Evolutionary conservation across 306 rosid species (phyloP).

Genomic region (Cicer cuneatum): DNA sequence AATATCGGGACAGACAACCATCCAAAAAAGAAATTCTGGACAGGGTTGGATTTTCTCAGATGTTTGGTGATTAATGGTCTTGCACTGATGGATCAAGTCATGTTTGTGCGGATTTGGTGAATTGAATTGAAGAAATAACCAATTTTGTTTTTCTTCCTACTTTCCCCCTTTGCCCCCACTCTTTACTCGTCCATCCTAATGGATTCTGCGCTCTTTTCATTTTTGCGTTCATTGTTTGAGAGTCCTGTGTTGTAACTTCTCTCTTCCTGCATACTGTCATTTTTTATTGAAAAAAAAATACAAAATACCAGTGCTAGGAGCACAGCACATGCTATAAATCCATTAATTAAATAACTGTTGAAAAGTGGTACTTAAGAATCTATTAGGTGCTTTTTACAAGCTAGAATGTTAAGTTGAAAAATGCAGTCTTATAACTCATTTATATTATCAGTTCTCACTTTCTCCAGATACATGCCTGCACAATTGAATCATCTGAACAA

Average conservation of each 20-base stretch:
- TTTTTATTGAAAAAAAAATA: no score
- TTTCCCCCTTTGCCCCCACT: not conserved
- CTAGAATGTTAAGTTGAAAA: no score
- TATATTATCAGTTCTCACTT: no score
- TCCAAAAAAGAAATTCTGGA: conserved; percentile 5
- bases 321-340: no score
- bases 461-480: no score
- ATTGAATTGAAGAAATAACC: conserved; percentile 43
- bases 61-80: conserved; percentile 22
- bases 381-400: no score
- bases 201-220: not conserved
- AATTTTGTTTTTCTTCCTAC: conserved; percentile 1
- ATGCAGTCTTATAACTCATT: no score
- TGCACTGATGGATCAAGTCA: conserved; percentile 42
- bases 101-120: conserved; percentile 23
- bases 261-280: not conserved
- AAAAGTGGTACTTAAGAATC: no score
- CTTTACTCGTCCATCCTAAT: not conserved
- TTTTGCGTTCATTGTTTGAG: not conserved
- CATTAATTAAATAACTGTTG: no score
- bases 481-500: no score
- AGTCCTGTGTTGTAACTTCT: conserved; percentile 16
- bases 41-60: conserved; percentile 29
- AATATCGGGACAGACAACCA: no score
- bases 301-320: no score